Evolutionary conservation across 345 rosid genomes (phyloP), one percentile per base, ranked within the genome.

Genomic region (Eucalyptus pumila): DNA sequence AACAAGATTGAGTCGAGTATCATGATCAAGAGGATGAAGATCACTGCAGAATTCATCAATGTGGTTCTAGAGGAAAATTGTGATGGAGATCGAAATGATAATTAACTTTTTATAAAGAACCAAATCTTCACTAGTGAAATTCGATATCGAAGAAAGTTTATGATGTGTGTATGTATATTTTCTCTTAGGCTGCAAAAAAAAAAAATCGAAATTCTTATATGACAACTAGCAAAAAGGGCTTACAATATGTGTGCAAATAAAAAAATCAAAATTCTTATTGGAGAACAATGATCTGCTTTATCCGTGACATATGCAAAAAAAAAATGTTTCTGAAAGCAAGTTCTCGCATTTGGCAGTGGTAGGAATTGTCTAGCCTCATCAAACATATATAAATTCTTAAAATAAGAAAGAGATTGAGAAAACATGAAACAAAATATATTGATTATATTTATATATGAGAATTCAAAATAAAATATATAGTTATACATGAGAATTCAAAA

Each of bases 31-130:
- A 21, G 10, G 60, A 54, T 54, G 26, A 54, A 21, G 27, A 54
- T 8, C 60, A 54, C 11, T 2, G 1, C 0, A 23, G 4, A 19
- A 54, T 54, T 54, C 3, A 54, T 54, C 0, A 0, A 0, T 21
- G 1, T 5, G 0, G 11, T 19, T 8, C 11, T 23, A 54, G 11
- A 54, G 1, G 60, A 54, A 54, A 54, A 21, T 54, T 54, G 60
- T 2, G 60, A 54, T 54, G 11, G 11, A 54, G 26, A 21, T 51
- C 9, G 2, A 1, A 51, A 51, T 51, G 56, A 51, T 51, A 51
- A 17, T 51, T 51, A 11, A 54, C 11, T 54, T 54, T 54, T 3
- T 54, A 54, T 9, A 54, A 1, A 21, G 2, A 54, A 58, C 1
- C 65, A 24, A 58, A 58, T 58, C 4, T 26, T 26, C 7, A 58